These are phyloP conservation scores for Phalaenopsis aphrodite DNA, from an alignment of 106 monocot genomes.

Conservation along the genomic window DNA sequence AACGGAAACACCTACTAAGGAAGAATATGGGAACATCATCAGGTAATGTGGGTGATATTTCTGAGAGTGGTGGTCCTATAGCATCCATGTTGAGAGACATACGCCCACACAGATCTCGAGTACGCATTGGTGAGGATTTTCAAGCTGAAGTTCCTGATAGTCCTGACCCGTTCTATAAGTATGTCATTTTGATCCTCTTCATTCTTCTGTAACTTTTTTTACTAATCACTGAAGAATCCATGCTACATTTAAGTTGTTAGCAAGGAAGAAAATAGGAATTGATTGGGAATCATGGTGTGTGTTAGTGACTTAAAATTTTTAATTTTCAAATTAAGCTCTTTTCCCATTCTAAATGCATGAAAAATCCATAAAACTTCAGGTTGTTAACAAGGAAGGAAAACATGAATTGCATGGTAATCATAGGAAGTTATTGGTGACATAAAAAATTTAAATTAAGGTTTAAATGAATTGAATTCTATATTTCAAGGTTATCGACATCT, in stretches of 20 bases:
- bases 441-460: not conserved
- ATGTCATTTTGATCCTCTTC: constrained; percentile 25
- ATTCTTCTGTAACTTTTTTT: not conserved
- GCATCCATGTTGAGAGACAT: constrained; percentile 46
- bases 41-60: constrained; percentile 6
- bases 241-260: not conserved
- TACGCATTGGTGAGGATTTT: constrained; percentile 59
- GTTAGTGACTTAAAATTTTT: not conserved
- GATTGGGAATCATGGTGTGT: not conserved
- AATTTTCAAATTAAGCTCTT: not conserved
- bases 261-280: constrained; percentile 6
- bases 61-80: constrained; percentile 29
- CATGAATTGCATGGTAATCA: not conserved
- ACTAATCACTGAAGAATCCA: not conserved
- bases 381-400: not conserved
- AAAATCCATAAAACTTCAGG: not conserved
- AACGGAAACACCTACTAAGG: constrained; percentile 25
- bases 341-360: not conserved
- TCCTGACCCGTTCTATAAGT: constrained; percentile 38
- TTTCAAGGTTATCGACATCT: not conserved
- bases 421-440: not conserved
- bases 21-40: constrained; percentile 16
- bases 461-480: not conserved
- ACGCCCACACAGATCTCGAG: constrained; percentile 31
- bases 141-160: constrained; percentile 75